phyloP scores from a whole-genome alignment of 2,329 filamentous ascomycete species.

The Trichoderma gracile region DNA sequence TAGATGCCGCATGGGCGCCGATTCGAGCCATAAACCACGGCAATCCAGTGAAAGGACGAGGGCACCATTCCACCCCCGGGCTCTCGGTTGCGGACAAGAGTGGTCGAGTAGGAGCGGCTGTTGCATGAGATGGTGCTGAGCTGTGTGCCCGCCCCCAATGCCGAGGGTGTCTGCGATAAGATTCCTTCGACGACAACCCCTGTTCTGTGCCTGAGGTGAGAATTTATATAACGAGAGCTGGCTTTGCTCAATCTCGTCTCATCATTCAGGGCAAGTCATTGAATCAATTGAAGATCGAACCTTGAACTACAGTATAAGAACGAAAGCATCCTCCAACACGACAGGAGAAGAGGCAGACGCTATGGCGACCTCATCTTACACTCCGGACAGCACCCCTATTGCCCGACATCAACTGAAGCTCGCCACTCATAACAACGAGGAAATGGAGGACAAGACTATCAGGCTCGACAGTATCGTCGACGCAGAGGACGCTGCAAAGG shows the following conservation, averaged over 20 bases:
- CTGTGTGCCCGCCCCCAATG: slow-evolving; percentile 23
- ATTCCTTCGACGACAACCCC: slow-evolving; percentile 19
- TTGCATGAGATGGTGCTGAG: slow-evolving; percentile 17
- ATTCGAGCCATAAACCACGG: slow-evolving; percentile 6
- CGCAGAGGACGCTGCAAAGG: slow-evolving; percentile 13
- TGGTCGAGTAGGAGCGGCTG: slow-evolving; percentile 1
- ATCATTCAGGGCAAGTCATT: neutral
- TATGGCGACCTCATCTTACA: neutral
- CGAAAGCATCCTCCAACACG: neutral
- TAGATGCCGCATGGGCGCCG: slow-evolving; percentile 1
- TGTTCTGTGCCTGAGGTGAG: neutral
- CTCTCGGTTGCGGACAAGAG: slow-evolving; percentile 3
- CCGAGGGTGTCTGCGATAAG: slow-evolving; percentile 13
- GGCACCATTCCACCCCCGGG: slow-evolving; percentile 1
- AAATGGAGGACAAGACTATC: neutral
- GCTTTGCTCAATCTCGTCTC: neutral
- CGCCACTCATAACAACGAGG: slow-evolving; percentile 5
- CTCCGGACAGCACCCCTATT: neutral
- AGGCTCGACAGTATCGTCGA: slow-evolving; percentile 7
- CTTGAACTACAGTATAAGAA: neutral
- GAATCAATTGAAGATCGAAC: too few species aligned
- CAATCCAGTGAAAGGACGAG: too few species aligned
- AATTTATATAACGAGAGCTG: slow-evolving; percentile 11
- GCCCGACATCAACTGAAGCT: slow-evolving; percentile 1
- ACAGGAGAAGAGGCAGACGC: neutral